phyloP scores from a whole-genome alignment of 2,329 filamentous ascomycete genomes.

The Epichloe sylvatica region DNA sequence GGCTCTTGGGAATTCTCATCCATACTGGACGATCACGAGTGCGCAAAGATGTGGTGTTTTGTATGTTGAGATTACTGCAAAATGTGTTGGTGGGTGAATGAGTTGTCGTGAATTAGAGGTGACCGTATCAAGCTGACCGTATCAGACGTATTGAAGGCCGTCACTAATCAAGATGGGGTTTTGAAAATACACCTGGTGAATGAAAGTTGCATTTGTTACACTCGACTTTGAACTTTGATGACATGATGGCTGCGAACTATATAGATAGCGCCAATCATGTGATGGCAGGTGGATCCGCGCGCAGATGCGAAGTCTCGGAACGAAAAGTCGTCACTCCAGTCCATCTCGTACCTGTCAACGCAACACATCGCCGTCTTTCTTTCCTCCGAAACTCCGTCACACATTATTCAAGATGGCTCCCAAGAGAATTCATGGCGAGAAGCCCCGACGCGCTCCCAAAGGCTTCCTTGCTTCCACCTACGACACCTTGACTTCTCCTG shows the following conservation, averaged over 20 bases:
- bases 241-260: not conserved
- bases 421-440: slow-evolving; percentile 43
- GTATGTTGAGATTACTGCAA: not conserved
- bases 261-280: slow-evolving; percentile 3
- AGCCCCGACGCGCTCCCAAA: slow-evolving; percentile 28
- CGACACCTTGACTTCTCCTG: slow-evolving; percentile 47
- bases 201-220: too few relatives aligned
- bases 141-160: too few relatives aligned
- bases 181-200: too few relatives aligned
- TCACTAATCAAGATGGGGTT: too few relatives aligned
- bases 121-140: not conserved
- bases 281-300: slow-evolving; percentile 1
- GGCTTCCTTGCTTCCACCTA: slow-evolving; percentile 46
- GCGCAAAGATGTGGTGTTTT: too few relatives aligned
- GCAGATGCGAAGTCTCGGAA: not conserved
- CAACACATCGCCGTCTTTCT: not conserved
- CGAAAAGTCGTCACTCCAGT: not conserved
- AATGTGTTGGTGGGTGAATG: not conserved
- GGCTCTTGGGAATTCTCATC: slow-evolving; percentile 12
- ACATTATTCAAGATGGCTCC: slow-evolving; percentile 38
- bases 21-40: not conserved
- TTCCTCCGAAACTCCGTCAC: not conserved
- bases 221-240: too few relatives aligned
- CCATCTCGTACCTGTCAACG: not conserved
- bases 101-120: not conserved